Evolutionary conservation across 2,329 filamentous ascomycete genomes (phyloP).

Genomic region (Rutstroemia sp.): DNA sequence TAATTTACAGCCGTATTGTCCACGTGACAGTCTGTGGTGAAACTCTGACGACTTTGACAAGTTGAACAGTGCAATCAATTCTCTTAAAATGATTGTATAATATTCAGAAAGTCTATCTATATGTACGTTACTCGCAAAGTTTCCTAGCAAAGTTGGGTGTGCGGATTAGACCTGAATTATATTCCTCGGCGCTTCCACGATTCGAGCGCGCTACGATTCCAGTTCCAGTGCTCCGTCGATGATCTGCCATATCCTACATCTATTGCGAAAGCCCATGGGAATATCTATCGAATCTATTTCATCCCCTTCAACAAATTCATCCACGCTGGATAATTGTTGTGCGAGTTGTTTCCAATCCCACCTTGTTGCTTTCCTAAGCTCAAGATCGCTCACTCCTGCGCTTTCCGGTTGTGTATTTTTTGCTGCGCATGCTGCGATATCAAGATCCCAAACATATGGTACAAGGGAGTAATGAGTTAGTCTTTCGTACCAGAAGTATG

Average conservation of each 20-base stretch:
- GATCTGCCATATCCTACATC: constrained; percentile 1
- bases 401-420: not conserved
- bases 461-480: not conserved
- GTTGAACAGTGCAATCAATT: too few relatives aligned
- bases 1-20: not conserved
- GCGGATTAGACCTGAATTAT: too few relatives aligned
- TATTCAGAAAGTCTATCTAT: too few relatives aligned
- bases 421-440: not conserved
- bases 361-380: not conserved
- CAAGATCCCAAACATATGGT: not conserved
- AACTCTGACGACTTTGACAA: too few relatives aligned
- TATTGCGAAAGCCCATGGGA: not conserved
- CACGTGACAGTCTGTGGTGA: not conserved
- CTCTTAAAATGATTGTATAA: too few relatives aligned
- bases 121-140: too few relatives aligned
- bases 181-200: too few relatives aligned
- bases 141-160: too few relatives aligned
- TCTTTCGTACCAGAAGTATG: not conserved
- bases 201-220: too few relatives aligned
- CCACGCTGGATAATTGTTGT: not conserved
- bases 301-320: not conserved
- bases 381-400: too few relatives aligned
- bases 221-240: not conserved
- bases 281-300: not conserved
- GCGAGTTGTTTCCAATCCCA: not conserved